Evolutionary conservation across 1,284 basidiomycete species (phyloP).

Genomic region (Mycosarcoma maydis): DNA sequence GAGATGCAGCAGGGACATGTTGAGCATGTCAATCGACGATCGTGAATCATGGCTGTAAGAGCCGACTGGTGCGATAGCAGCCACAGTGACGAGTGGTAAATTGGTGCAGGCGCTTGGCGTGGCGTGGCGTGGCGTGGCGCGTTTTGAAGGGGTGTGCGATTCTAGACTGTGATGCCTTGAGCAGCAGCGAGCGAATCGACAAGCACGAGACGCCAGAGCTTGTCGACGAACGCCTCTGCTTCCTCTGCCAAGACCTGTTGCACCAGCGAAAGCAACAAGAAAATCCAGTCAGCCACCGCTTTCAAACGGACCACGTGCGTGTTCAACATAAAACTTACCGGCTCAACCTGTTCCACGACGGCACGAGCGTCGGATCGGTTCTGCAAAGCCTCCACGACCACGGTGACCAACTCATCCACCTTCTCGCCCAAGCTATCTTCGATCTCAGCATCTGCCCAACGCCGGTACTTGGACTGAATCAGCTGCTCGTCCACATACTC

Average conservation of each 20-base stretch:
- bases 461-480: conserved; percentile 39
- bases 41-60: too few relatives aligned
- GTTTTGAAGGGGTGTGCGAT: not conserved
- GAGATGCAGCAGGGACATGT: too few relatives aligned
- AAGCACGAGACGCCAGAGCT: conserved; percentile 57
- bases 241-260: conserved; percentile 60
- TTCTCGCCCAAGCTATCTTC: conserved; percentile 58
- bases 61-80: too few relatives aligned
- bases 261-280: not conserved
- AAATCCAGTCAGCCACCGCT: not conserved
- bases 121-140: too few relatives aligned
- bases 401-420: conserved; percentile 57
- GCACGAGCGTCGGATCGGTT: conserved; percentile 23
- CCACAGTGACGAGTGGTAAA: too few relatives aligned
- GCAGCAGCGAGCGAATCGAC: conserved; percentile 48
- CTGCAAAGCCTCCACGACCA: conserved; percentile 48
- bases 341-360: conserved; percentile 53
- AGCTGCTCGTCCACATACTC: conserved; percentile 45
- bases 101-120: too few relatives aligned
- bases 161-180: conserved; percentile 20
- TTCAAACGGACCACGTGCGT: too few relatives aligned
- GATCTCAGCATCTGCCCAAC: conserved; percentile 52
- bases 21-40: too few relatives aligned
- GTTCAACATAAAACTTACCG: conserved; percentile 54
- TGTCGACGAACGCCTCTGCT: conserved; percentile 52